A percentile compares a stretch with the other conserved stretches of the same genome.
These are phyloP conservation scores for Metschnikowia arizonensis DNA, from an alignment of 805 yeast genomes.

Conservation along the genomic window DNA sequence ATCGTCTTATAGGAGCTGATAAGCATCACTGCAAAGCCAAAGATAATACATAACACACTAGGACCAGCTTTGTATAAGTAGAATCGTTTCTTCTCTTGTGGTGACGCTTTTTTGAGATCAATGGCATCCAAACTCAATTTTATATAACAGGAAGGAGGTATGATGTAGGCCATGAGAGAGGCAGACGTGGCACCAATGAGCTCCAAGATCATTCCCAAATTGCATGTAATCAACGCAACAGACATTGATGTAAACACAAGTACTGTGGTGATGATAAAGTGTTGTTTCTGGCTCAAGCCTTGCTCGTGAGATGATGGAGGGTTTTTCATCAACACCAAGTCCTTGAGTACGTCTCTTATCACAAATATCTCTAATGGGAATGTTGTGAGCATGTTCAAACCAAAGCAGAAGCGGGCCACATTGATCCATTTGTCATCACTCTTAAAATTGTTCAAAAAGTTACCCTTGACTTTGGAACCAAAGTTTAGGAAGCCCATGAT, in stretches of 20 bases:
- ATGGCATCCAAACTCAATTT: slow-evolving; percentile 50
- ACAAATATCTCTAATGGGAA: slow-evolving; percentile 90
- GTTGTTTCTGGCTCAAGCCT: slow-evolving; percentile 43
- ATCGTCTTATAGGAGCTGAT: slow-evolving; percentile 78
- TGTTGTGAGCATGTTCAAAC: slow-evolving; percentile 88
- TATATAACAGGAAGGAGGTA: slow-evolving; percentile 82
- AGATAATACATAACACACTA: slow-evolving; percentile 54
- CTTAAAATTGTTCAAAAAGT: slow-evolving; percentile 82
- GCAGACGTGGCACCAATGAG: slow-evolving; percentile 92
- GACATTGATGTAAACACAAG: slow-evolving; percentile 68
- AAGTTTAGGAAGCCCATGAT: slow-evolving; percentile 73
- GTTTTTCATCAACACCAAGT: slow-evolving; percentile 39
- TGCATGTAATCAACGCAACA: slow-evolving; percentile 76
- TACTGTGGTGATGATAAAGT: slow-evolving; percentile 59
- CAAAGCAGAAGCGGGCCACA: slow-evolving; percentile 86
- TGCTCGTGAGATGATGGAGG: slow-evolving; percentile 6
- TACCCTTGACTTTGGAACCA: slow-evolving; percentile 77
- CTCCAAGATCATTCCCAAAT: slow-evolving; percentile 84
- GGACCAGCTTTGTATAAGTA: slow-evolving; percentile 47
- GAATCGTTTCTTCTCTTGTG: slow-evolving; percentile 26
- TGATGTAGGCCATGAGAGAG: slow-evolving; percentile 83
- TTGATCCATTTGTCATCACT: slow-evolving; percentile 70
- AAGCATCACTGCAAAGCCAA: slow-evolving; percentile 76
- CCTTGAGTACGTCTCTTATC: slow-evolving; percentile 79
- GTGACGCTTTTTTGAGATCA: slow-evolving; percentile 26